Evolutionary conservation across 225 moss, liverwort and hornwort species (phyloP), one percentile per base, ranked within the genome.

Genomic region (Polytrichum commune): DNA sequence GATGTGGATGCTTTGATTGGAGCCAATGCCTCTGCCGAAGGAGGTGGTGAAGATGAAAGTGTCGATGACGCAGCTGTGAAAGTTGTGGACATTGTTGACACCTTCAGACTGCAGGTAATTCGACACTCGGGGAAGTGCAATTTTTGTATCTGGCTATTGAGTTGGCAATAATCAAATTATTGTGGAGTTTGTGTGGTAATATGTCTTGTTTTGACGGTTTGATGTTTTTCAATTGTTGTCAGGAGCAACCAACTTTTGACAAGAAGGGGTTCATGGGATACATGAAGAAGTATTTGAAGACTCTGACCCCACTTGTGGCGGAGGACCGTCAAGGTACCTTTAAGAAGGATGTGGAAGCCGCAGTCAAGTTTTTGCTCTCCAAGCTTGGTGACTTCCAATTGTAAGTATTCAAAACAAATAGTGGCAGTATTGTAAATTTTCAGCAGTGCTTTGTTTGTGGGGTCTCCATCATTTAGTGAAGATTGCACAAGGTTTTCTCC

Each of bases 61-160:
- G 86, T 83, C 18, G 89, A 89, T 56, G 89, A 89, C 27, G 0
- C 62, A 2, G 69, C 79, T 0, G 79, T 69, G 29, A 89, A 83
- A 74, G 89, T 89, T 24, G 89, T 89, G 10, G 89, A 89, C 68
- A 86, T 89, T 24, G 84, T 89, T 8, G 89, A 89, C 79, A 89
- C 89, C 5, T 89, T 89, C 68, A 89, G 89, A 75, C 81, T 89
- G 18, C 89, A 89, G 82, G 85, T 85, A 25, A 63, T 46, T 46
- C 4, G 4, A 46, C 16, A 3, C 46, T 46, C 0, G 46, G 3
- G 13, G 46, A 46, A 46, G 46, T 35, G 35, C 35, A 35, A 35
- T 16, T 16, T 3, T 4, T 46, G 46, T 46, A 16, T 46, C 13
- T 46, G 16, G 13, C 0, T 46, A 46, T 46, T 16, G 46, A 35